Percentiles rank a stretch among this genome's conserved stretches.
These are phyloP conservation scores for Didymella lethalis DNA, from an alignment of 2,329 filamentous ascomycete species.

Conservation along the genomic window DNA sequence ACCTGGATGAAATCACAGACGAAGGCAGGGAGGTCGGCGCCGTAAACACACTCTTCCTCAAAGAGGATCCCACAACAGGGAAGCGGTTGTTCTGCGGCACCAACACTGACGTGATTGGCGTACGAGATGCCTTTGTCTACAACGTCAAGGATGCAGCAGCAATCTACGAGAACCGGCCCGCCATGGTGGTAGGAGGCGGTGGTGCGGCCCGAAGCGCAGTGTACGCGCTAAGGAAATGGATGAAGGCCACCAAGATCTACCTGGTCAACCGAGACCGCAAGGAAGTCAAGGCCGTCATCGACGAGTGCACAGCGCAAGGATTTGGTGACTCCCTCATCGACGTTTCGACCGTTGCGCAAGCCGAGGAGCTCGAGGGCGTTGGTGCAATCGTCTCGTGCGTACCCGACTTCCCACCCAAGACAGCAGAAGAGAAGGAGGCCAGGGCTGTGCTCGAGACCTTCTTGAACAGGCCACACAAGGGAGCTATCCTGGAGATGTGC, in stretches of 20 bases:
- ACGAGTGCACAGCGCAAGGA: constrained; percentile 66
- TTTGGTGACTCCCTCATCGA: constrained; percentile 68
- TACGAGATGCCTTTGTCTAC: constrained; percentile 72
- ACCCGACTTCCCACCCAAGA: constrained; percentile 74
- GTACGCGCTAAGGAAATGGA: constrained; percentile 74
- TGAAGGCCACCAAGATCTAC: constrained; percentile 74
- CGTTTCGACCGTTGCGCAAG: constrained; percentile 67
- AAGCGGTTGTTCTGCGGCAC: constrained; percentile 70
- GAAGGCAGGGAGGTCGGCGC: constrained; percentile 77
- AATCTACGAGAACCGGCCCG: constrained; percentile 68
- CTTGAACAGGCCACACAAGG: constrained; percentile 62
- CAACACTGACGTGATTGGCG: constrained; percentile 82
- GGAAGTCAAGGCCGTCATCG: constrained; percentile 73
- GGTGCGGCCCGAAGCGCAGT: constrained; percentile 80
- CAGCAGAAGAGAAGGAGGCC: constrained; percentile 67
- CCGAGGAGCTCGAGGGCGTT: constrained; percentile 63
- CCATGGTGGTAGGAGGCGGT: constrained; percentile 77
- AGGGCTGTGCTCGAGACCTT: constrained; percentile 64
- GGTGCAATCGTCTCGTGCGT: constrained; percentile 76
- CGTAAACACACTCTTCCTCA: constrained; percentile 79
- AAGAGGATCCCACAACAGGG: constrained; percentile 56
- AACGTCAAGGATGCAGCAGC: constrained; percentile 55
- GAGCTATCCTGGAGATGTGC: constrained; percentile 81
- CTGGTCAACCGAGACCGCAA: constrained; percentile 74
- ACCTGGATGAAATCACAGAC: constrained; percentile 77